These are phyloP conservation scores for Salicornia ramosissima DNA, from an alignment of 148 eudicot genomes.

Conservation along the genomic window DNA sequence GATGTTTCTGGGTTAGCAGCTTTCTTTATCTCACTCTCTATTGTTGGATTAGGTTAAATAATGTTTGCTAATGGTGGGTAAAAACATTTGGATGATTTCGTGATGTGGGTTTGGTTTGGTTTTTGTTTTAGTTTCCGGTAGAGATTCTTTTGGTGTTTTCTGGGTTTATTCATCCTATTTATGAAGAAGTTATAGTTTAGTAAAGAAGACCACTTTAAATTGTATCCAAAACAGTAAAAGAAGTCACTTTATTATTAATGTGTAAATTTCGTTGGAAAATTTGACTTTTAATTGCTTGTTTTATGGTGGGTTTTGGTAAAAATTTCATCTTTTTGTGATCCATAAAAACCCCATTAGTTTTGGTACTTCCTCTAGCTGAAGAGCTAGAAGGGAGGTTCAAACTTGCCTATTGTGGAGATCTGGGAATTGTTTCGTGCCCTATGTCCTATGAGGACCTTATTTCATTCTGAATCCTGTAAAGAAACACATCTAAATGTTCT, in stretches of 20 bases:
- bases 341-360: neutral
- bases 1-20: neutral
- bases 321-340: neutral
- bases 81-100: slow-evolving; percentile 27
- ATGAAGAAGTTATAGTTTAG: slow-evolving; percentile 8
- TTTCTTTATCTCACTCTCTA: neutral
- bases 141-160: slow-evolving; percentile 40
- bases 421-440: slow-evolving; percentile 64
- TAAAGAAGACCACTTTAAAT: neutral
- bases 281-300: slow-evolving; percentile 9
- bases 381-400: slow-evolving; percentile 23
- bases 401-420: slow-evolving; percentile 83
- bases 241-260: neutral
- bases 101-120: slow-evolving; percentile 44
- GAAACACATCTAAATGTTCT: slow-evolving; percentile 73
- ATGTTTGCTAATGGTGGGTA: slow-evolving; percentile 1
- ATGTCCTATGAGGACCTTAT: slow-evolving; percentile 92
- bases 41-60: slow-evolving; percentile 32
- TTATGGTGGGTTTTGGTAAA: slow-evolving; percentile 11
- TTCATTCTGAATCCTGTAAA: slow-evolving; percentile 84
- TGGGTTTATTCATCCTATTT: slow-evolving; percentile 20
- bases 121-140: slow-evolving; percentile 40
- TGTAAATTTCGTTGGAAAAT: neutral
- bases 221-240: neutral
- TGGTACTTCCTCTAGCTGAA: slow-evolving; percentile 14